These are phyloP conservation scores for Pyrenophora seminiperda DNA, from an alignment of 2,329 filamentous ascomycete species.

Conservation along the genomic window DNA sequence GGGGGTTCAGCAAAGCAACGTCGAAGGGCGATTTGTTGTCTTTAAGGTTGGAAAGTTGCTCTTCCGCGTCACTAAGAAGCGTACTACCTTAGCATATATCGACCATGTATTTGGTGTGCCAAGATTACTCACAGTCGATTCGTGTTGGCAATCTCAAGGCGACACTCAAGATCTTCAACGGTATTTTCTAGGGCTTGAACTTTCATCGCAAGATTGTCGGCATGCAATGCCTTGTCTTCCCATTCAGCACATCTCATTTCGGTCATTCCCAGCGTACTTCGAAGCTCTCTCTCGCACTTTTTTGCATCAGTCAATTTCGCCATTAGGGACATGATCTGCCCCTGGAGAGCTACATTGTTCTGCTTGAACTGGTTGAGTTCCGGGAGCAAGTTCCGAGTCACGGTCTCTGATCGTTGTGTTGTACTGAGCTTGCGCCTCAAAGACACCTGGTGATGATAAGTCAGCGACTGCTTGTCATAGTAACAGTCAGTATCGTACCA, in stretches of 20 bases:
- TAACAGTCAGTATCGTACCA: constrained; percentile 13
- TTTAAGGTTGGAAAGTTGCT: constrained; percentile 42
- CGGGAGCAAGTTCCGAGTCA: constrained; percentile 41
- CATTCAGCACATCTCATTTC: constrained; percentile 40
- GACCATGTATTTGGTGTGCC: too few species aligned
- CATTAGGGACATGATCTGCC: constrained; percentile 48
- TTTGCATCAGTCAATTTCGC: constrained; percentile 49
- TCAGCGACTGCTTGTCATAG: not conserved
- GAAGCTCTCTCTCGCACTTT: constrained; percentile 40
- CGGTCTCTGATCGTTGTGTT: constrained; percentile 40
- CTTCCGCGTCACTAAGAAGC: constrained; percentile 41
- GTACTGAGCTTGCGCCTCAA: constrained; percentile 48
- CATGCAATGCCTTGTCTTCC: constrained; percentile 35
- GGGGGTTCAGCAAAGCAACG: constrained; percentile 13
- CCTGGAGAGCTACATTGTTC: constrained; percentile 42
- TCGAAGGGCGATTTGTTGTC: constrained; percentile 38
- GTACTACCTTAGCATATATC: too few species aligned
- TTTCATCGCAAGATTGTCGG: constrained; percentile 33
- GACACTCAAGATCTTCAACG: constrained; percentile 46
- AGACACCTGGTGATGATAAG: constrained; percentile 24
- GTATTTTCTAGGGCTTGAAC: constrained; percentile 44
- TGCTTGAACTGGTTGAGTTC: constrained; percentile 49
- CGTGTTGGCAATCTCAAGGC: constrained; percentile 49
- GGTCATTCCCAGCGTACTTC: constrained; percentile 36
- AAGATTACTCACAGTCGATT: constrained; percentile 35